A percentile compares a stretch with the other conserved stretches of the same genome.
Evolutionary conservation across 202 grass and related monocot species (phyloP).

Genomic region (Zoysia matrella): DNA sequence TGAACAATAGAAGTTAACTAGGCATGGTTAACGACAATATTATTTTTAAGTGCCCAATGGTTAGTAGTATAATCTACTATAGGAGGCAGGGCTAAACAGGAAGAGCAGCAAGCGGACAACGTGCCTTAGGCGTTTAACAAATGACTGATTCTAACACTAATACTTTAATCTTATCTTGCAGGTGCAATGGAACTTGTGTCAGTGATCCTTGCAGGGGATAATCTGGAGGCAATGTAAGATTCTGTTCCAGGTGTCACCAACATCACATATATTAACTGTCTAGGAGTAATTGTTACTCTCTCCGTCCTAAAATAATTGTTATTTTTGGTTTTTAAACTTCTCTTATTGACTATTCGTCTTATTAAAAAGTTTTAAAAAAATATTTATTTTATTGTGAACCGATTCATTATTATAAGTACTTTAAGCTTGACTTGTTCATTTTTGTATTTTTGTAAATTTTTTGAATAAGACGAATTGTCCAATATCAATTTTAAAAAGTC

Average conservation of each 20-base stretch:
- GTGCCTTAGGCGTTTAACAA: constrained; percentile 56
- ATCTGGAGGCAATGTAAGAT: constrained; percentile 58
- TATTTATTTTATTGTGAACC: too few relatives aligned
- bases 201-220: constrained; percentile 44
- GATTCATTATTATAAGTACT: too few relatives aligned
- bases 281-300: not conserved
- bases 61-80: not conserved
- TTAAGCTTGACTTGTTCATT: too few relatives aligned
- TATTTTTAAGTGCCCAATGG: constrained; percentile 36
- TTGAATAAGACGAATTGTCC: too few relatives aligned
- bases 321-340: too few relatives aligned
- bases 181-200: constrained; percentile 44
- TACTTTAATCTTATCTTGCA: constrained; percentile 43
- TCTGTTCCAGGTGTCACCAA: constrained; percentile 40
- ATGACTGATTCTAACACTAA: constrained; percentile 34
- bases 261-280: constrained; percentile 24
- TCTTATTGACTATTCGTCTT: too few relatives aligned
- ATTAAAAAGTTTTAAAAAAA: too few relatives aligned
- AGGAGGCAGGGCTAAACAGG: constrained; percentile 31
- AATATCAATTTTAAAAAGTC: too few relatives aligned
- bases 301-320: too few relatives aligned
- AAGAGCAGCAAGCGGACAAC: constrained; percentile 31
- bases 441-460: too few relatives aligned
- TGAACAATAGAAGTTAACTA: constrained; percentile 35
- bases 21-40: constrained; percentile 29